Base-by-base conservation (phyloP, 108 stramenopile species). In the Nitzschia palea region DNA sequence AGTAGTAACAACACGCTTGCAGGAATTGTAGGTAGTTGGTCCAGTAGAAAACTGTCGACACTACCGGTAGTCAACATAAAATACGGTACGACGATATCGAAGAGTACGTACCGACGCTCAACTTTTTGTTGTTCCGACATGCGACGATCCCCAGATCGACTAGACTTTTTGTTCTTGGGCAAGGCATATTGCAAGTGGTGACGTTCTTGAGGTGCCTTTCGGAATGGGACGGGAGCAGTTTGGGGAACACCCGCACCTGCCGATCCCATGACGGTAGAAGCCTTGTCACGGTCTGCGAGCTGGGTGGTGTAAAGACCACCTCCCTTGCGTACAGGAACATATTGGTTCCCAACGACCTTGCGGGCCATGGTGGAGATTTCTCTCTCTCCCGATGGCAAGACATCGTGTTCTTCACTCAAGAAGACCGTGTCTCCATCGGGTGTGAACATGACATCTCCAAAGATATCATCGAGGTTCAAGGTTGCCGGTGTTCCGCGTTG, bases 371-470 rank as follows among this genome's bases (percentile, higher is more conserved):
- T 80, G 55, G 86, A 67, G 54, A 87, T 40, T 62, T 75, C 44
- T 1, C 65, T 60, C 75, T 85, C 81, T 61, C 88, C 77, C 45
- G 73, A 81, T 10, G 68, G 40, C 33, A 77, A 34, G 9, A 78
- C 40, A 10, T 74, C 55, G 62, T 78, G 76, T 33, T 87, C 71
- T 51, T 91, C 88, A 45, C 77, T 80, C 63, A 88, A 44, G 72
- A 94, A 94, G 59, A 91, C 88, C 12, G 89, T 81, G 43, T 95
- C 90, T 26, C 94, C 94, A 18, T 92, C 89, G 3, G 89, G 90
- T 4, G 90, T 92, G 71, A 95, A 95, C 73, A 90, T 86, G 66
- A 89, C 89, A 62, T 95, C 94, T 32, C 89, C 89, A 68, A 95
- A 95, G 31, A 95, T 90, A 63, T 95, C 94, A 70, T 95, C 94